A percentile compares a stretch with the other conserved stretches of the same genome.
phyloP scores from a whole-genome alignment of 805 yeast species.

The Scheffersomyces stipitis region DNA sequence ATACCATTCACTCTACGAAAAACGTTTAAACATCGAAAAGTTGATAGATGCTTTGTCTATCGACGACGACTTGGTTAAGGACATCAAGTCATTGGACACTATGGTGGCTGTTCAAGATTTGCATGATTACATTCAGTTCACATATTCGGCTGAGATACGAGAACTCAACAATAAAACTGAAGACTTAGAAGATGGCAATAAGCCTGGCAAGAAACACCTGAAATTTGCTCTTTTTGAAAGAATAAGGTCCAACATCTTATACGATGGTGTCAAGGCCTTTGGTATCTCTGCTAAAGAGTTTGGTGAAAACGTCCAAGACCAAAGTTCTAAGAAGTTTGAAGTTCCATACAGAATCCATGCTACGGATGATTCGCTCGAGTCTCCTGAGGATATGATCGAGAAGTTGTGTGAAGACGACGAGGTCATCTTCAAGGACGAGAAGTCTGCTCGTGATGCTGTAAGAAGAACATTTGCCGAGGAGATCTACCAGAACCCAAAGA shows the following conservation, averaged over 20 bases:
- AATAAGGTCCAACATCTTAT: constrained; percentile 62
- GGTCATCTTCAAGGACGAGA: constrained; percentile 53
- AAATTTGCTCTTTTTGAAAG: constrained; percentile 65
- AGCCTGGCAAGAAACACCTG: constrained; percentile 49
- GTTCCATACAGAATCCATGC: constrained; percentile 60
- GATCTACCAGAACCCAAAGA: constrained; percentile 73
- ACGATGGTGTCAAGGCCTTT: constrained; percentile 62
- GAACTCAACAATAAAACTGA: constrained; percentile 34
- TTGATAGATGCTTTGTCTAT: constrained; percentile 54
- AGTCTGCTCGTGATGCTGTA: constrained; percentile 69
- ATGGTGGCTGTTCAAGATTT: constrained; percentile 85
- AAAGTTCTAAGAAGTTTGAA: constrained; percentile 48
- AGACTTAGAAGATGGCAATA: constrained; percentile 16
- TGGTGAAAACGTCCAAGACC: constrained; percentile 74
- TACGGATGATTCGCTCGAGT: constrained; percentile 62
- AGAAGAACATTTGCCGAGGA: constrained; percentile 77
- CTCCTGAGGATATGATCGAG: constrained; percentile 62
- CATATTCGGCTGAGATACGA: constrained; percentile 59
- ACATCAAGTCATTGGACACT: constrained; percentile 54
- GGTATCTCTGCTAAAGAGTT: constrained; percentile 80
- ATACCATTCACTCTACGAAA: constrained; percentile 79
- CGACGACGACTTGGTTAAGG: constrained; percentile 57
- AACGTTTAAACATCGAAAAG: constrained; percentile 60
- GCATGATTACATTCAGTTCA: constrained; percentile 77
- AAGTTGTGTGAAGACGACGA: constrained; percentile 44